phyloP scores from a whole-genome alignment of 805 yeast genomes.

The Candida maesae region DNA sequence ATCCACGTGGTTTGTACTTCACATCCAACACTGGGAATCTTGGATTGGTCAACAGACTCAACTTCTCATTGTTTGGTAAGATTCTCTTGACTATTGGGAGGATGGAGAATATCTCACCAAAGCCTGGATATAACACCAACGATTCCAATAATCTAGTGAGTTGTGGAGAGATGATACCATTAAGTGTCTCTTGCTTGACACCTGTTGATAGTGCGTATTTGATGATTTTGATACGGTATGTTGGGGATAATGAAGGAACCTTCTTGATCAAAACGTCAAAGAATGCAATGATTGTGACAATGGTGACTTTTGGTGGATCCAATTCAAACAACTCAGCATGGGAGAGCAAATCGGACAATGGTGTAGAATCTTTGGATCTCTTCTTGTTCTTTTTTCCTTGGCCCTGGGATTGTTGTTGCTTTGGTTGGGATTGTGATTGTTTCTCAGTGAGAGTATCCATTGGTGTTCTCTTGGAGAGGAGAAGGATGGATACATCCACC shows the following conservation, averaged over 20 bases:
- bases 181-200: slow-evolving; percentile 28
- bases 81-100: slow-evolving; percentile 65
- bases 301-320: slow-evolving; percentile 37
- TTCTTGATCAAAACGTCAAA: slow-evolving; percentile 45
- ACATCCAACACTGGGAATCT: slow-evolving; percentile 52
- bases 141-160: slow-evolving; percentile 42
- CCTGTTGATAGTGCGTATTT: slow-evolving; percentile 40
- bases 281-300: slow-evolving; percentile 35
- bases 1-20: slow-evolving; percentile 21
- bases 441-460: slow-evolving; percentile 28
- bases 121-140: slow-evolving; percentile 67
- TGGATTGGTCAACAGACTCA: slow-evolving; percentile 68
- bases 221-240: slow-evolving; percentile 58
- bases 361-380: slow-evolving; percentile 39
- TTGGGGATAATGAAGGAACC: slow-evolving; percentile 50
- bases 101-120: slow-evolving; percentile 53
- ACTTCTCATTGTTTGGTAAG: slow-evolving; percentile 43
- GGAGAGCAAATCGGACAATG: slow-evolving; percentile 65
- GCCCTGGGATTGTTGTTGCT: slow-evolving; percentile 16
- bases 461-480: slow-evolving; percentile 33
- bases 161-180: slow-evolving; percentile 27
- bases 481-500: slow-evolving; percentile 51
- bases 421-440: slow-evolving; percentile 33
- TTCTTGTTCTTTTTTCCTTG: slow-evolving; percentile 37
- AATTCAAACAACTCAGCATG: slow-evolving; percentile 54